Evolutionary conservation across 2,329 filamentous ascomycete species (phyloP), one percentile per base, ranked within the genome.

Genomic region (Cadophora luteo-olivacea): DNA sequence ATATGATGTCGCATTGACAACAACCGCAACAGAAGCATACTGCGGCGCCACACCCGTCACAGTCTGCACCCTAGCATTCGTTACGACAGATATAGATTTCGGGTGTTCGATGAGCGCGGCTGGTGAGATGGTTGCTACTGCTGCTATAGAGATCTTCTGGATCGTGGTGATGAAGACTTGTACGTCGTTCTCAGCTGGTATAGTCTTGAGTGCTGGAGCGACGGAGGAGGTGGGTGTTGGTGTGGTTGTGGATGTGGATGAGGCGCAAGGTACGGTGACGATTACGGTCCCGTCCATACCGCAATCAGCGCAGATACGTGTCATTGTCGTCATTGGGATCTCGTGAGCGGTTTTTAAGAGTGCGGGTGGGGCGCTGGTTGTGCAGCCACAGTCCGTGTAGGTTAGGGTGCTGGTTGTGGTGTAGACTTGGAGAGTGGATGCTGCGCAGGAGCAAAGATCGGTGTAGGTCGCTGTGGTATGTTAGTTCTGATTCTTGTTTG

Each of bases 241-340:
- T 29, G 5, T 25, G 8, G 12, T 24, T 52, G 49, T 22, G n/a
- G 49, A 25, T 52, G 16, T 25, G 24, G 41, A 24, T 36, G 2
- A 48, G 5, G 61, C 11, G 16, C 45, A 41, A 12, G 62, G 62
- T 0, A 64, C 16, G 5, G 62, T 64, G 22, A 64, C 22, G 29
- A 48, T 33, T 1, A 64, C 33, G 7, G 14, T 64, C 4, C 62
- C 62, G 22, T 64, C 29, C 1, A 22, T 36, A 19, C 61, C 61
- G 29, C 61, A 63, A 6, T 63, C 36, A 22, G 54, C 54, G n/a
- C 61, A 63, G n/a, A 51, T 48, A 3, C 45, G 29, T 16, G 62
- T 55, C 4, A 19, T 14, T 51, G 62, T 64, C 62, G 62, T 64
- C 62, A 64, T 64, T 25, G 62, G 62, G 12, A 57, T 64, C 7